Conservation (phyloP, 2,329 filamentous ascomycete genomes). For the Thermomyces lanuginosus region DNA sequence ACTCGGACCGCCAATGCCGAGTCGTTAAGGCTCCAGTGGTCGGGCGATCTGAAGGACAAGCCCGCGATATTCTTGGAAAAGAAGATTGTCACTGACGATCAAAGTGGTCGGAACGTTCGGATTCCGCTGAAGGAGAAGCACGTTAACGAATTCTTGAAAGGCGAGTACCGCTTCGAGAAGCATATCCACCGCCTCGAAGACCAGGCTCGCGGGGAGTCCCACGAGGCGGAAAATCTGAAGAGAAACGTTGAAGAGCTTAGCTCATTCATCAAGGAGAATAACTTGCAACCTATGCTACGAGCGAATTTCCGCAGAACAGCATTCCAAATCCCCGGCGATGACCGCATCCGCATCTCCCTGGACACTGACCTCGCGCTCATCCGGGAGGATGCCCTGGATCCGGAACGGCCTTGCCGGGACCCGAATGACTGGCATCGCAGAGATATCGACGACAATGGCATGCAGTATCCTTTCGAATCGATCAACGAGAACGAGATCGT, state of each 20-base stretch:
- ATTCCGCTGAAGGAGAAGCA: conserved; percentile 91
- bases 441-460: conserved; percentile 68
- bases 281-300: conserved; percentile 68
- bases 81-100: conserved; percentile 64
- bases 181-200: conserved; percentile 68
- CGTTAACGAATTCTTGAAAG: conserved; percentile 68
- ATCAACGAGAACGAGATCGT: conserved; percentile 84
- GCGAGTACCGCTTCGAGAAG: conserved; percentile 85
- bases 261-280: conserved; percentile 57
- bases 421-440: conserved; percentile 77
- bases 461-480: conserved; percentile 73
- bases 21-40: conserved; percentile 81
- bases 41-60: conserved; percentile 61
- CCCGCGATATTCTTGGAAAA: conserved; percentile 78
- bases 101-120: conserved; percentile 60
- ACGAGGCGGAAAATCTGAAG: conserved; percentile 53
- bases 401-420: conserved; percentile 72
- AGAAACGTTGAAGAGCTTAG: conserved; percentile 62
- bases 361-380: conserved; percentile 89
- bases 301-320: conserved; percentile 90
- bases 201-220: conserved; percentile 50
- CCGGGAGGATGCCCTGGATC: conserved; percentile 55
- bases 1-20: conserved; percentile 57
- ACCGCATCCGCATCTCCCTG: conserved; percentile 78
- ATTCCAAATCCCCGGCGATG: conserved; percentile 88